These are phyloP conservation scores for Malus domestica DNA, from an alignment of 306 rosid genomes.

Conservation along the genomic window ASM211411v1 NC_041794.1:30621001-30621500, in stretches of 20 bases:
- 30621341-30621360: background rate
- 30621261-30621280: constrained; percentile 72
- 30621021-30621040: constrained; percentile 45
- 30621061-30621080: constrained; percentile 25
- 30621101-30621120: constrained; percentile 26
- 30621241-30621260: constrained; percentile 92
- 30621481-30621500: constrained; percentile 77
- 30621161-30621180: constrained; percentile 78
- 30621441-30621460: constrained; percentile 74
- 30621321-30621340: constrained; percentile 25
- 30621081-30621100: constrained; percentile 31
- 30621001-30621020: constrained; percentile 45
- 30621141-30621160: constrained; percentile 78
- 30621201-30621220: constrained; percentile 69
- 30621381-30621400: constrained; percentile 74
- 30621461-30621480: constrained; percentile 67
- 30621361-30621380: constrained; percentile 30
- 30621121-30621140: constrained; percentile 48
- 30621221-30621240: constrained; percentile 67
- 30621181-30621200: constrained; percentile 96
- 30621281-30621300: constrained; percentile 70
- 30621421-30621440: constrained; percentile 59
- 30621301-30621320: constrained; percentile 84
- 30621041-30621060: constrained; percentile 46
- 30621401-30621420: constrained; percentile 65